phyloP scores from a whole-genome alignment of 2,329 filamentous ascomycete genomes.

The Aureobasidium pullulans region DNA sequence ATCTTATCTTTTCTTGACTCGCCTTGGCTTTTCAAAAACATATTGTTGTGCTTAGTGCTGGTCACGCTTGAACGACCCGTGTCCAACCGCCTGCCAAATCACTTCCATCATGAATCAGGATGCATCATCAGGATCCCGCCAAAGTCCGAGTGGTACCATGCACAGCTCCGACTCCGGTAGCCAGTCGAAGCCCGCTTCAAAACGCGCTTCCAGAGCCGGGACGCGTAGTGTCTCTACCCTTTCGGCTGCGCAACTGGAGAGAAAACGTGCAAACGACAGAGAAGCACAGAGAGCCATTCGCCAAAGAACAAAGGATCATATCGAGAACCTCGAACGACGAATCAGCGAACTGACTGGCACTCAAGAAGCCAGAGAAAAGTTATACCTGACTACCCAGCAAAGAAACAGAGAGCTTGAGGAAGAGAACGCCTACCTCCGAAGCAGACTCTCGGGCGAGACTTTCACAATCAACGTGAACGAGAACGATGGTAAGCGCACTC shows the following conservation, averaged over 20 bases:
- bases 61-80: neutral
- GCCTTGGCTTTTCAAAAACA: neutral
- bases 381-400: constrained; percentile 42
- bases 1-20: neutral
- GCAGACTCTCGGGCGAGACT: constrained; percentile 38
- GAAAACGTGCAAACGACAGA: constrained; percentile 54
- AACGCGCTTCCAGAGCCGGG: constrained; percentile 46
- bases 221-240: constrained; percentile 51
- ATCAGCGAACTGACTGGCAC: constrained; percentile 45
- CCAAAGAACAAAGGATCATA: constrained; percentile 52
- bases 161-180: constrained; percentile 16
- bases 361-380: constrained; percentile 40
- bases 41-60: neutral
- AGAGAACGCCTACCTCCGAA: constrained; percentile 46
- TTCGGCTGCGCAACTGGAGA: constrained; percentile 50
- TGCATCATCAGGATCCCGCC: constrained; percentile 14
- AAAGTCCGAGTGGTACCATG: constrained; percentile 12
- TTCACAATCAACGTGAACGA: constrained; percentile 19
- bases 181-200: constrained; percentile 21
- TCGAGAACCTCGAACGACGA: constrained; percentile 49
- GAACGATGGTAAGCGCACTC: neutral
- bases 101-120: constrained; percentile 17
- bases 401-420: constrained; percentile 48
- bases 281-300: constrained; percentile 54
- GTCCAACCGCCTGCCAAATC: neutral